Conservation (phyloP, 2,329 filamentous ascomycete genomes). For the Sarocladium oryzae region DNA sequence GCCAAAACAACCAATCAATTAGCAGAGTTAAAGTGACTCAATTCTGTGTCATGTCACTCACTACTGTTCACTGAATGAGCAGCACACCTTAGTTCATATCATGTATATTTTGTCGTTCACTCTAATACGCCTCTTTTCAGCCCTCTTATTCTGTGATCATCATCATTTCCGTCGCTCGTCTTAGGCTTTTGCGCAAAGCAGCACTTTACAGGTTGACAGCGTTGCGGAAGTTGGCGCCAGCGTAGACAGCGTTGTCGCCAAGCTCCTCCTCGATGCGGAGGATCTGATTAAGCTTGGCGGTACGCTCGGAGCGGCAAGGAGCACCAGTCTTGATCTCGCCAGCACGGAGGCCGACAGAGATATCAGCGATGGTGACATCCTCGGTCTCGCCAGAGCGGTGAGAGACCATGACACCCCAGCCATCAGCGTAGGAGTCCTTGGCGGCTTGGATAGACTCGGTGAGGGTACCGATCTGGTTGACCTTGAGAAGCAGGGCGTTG, state of each 20-base stretch:
- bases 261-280: conserved; percentile 99
- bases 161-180: background rate
- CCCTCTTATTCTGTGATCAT: background rate
- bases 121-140: conserved; percentile 1
- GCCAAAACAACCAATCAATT: background rate
- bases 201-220: conserved; percentile 73
- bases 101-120: background rate
- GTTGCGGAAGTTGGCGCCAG: conserved; percentile 86
- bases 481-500: conserved; percentile 97
- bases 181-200: background rate
- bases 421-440: conserved; percentile 93
- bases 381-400: conserved; percentile 99
- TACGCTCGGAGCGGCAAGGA: conserved; percentile 90
- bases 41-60: background rate
- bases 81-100: background rate
- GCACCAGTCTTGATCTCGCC: conserved; percentile 99
- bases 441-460: conserved; percentile 98
- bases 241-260: conserved; percentile 83
- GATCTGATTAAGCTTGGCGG: conserved; percentile 99
- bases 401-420: conserved; percentile 99
- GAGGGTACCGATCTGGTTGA: conserved; percentile 99
- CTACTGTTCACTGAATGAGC: too few relatives aligned
- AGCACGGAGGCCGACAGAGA: conserved; percentile 90
- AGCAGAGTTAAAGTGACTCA: background rate
- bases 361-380: conserved; percentile 98